Conservation (phyloP, 2,329 filamentous ascomycete genomes). For the Ophiocordyceps australis region DNA sequence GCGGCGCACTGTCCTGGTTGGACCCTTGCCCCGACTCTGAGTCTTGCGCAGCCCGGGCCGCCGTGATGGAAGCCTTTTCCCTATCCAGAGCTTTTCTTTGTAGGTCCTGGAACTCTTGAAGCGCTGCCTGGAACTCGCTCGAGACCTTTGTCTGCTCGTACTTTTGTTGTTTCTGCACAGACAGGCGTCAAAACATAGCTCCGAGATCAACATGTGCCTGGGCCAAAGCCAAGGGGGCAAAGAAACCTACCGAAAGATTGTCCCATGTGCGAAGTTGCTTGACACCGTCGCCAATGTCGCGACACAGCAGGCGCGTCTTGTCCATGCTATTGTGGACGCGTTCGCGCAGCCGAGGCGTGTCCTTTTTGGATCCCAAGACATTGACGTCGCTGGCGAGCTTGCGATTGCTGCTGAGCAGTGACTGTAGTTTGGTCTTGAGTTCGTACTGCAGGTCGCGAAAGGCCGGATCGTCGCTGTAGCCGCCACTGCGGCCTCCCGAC, state of each 20-base stretch:
- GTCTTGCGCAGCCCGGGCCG: constrained; percentile 66
- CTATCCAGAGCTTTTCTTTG: constrained; percentile 85
- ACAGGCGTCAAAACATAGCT: too few species aligned
- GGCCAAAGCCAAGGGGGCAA: too few species aligned
- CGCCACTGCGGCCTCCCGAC: constrained; percentile 47
- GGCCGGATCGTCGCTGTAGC: constrained; percentile 83
- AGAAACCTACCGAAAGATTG: constrained; percentile 50
- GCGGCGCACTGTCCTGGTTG: constrained; percentile 16
- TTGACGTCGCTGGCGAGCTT: constrained; percentile 70
- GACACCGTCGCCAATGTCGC: constrained; percentile 79
- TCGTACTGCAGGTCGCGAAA: constrained; percentile 71
- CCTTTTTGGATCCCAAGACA: constrained; percentile 74
- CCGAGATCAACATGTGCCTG: too few species aligned
- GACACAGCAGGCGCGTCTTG: constrained; percentile 73
- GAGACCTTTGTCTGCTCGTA: constrained; percentile 93
- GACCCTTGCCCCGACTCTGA: constrained; percentile 23
- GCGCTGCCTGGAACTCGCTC: constrained; percentile 75
- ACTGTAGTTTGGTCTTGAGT: constrained; percentile 78
- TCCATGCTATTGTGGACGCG: constrained; percentile 76
- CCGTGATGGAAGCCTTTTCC: constrained; percentile 69
- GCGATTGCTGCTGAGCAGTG: constrained; percentile 73
- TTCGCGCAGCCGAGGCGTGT: constrained; percentile 81
- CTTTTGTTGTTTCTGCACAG: constrained; percentile 82
- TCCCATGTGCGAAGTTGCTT: constrained; percentile 84
- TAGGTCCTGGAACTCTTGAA: constrained; percentile 83